Base-by-base conservation (phyloP, 768 basidiomycete species). In the Sutorius australiensis region DNA sequence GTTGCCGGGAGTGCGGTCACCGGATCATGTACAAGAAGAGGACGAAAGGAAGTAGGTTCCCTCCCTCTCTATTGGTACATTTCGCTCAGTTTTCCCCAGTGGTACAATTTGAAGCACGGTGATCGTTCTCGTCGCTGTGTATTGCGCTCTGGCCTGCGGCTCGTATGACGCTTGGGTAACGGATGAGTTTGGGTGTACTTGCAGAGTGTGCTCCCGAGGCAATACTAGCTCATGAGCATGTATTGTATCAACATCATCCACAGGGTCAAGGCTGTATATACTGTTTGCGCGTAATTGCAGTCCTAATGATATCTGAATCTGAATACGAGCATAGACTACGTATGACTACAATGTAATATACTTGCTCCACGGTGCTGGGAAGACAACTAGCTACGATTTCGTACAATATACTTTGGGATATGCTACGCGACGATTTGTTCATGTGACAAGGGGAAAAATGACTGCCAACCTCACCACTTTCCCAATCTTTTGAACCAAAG, bases 21-120 rank as follows among this genome's bases (percentile, higher is more conserved):
- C 84, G 95, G 48, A 95, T 98, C 68, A 94, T 98, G 92, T 98
- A 97, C 74, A 98, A 98, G 75, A 97, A 95, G 72, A 77, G 95
- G 63, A 95, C 94, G 21, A 90, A 81, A 66, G 78, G 92, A 78
- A 95, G 95, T 98, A 62, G 67, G 93, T 75, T 17, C 48, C n/a
- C 48, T 6, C 8, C 17, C 24, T 14, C n/a, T 19, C 14, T 38
- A 2, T 28, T 6, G 32, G 13, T 19, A 11, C 47, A 32, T 21
- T 27, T 27, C 39, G 37, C 44, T 57, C 50, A 61, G 5, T 17
- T 9, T 42, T 27, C 17, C 4, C n/a, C 47, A 69, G 69, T 71
- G 68, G 69, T 69, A 16, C 68, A 69, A 45, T 69, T 69, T 38
- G 67, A 69, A 48, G 67, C 67, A 17, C 69, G 67, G 33, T 69